These are phyloP conservation scores for Prosopis cineraria DNA, from an alignment of 306 rosid species.

Conservation along the genomic window DNA sequence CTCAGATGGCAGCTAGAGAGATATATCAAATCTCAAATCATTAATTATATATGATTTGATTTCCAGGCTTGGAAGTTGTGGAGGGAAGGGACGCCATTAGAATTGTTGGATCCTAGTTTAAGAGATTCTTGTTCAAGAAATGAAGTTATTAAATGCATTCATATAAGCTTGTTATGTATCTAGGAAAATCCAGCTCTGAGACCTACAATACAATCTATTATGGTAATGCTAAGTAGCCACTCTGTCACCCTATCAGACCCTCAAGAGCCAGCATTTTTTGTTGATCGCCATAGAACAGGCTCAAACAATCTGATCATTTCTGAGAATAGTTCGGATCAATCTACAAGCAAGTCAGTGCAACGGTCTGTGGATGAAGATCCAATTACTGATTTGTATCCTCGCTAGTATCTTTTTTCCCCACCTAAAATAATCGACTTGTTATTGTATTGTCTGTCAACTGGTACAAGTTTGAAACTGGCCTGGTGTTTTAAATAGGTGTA, in stretches of 20 bases:
- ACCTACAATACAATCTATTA: not conserved
- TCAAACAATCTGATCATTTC: not conserved
- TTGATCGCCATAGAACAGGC: not conserved
- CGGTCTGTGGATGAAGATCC: not conserved
- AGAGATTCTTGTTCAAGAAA: not conserved
- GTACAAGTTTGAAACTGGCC: not conserved
- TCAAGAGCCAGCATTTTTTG: not conserved
- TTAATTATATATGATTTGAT: not conserved
- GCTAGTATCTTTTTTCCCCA: not conserved
- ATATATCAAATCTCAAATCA: not conserved
- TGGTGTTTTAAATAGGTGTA: not conserved
- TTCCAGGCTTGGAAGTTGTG: not conserved
- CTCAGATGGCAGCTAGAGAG: not conserved
- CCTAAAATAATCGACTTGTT: no score
- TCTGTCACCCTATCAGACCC: not conserved
- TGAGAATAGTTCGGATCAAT: not conserved
- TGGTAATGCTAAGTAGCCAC: not conserved
- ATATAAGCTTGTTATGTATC: not conserved
- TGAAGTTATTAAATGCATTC: not conserved
- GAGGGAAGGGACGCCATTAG: not conserved
- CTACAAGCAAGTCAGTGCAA: constrained; percentile 5
- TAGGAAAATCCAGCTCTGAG: not conserved
- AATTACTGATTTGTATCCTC: not conserved
- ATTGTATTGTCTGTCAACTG: not conserved
- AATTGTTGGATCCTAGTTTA: not conserved